A percentile compares a stretch with the other conserved stretches of the same genome.
Conservation (phyloP, 768 basidiomycete species). For the Udeniomyces megalosporus region DNA sequence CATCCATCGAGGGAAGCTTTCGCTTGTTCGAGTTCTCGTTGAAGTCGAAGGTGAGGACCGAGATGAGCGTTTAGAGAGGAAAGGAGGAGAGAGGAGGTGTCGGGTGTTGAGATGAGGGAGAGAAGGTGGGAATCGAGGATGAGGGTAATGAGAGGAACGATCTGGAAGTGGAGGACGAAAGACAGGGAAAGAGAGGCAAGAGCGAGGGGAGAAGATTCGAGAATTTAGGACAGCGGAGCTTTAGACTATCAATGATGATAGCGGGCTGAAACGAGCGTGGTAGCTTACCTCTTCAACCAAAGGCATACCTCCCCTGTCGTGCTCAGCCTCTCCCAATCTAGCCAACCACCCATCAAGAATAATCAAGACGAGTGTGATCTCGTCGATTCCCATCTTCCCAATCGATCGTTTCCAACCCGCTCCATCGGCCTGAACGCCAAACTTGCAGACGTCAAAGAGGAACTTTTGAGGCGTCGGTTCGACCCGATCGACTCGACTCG, state of each 20-base stretch:
- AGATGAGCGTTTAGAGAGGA: neutral
- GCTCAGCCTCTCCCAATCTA: neutral
- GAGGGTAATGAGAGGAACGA: constrained; percentile 13
- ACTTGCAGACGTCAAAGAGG: neutral
- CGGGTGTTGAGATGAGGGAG: neutral
- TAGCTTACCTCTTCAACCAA: constrained; percentile 3
- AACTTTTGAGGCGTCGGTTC: neutral
- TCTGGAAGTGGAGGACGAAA: neutral
- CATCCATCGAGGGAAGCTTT: constrained; percentile 1
- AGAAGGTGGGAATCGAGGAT: constrained; percentile 14
- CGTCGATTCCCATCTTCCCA: neutral
- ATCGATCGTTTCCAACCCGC: constrained; percentile 6
- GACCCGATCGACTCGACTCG: too few species aligned
- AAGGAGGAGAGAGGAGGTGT: neutral
- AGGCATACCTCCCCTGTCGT: constrained; percentile 6
- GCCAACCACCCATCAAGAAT: neutral
- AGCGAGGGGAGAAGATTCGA: neutral
- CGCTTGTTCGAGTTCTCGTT: constrained; percentile 3
- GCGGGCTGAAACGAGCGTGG: neutral
- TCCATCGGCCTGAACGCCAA: constrained; percentile 5
- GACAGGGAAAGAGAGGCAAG: neutral
- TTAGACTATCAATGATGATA: neutral
- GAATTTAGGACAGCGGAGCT: neutral
- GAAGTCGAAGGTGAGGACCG: neutral
- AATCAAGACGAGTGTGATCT: neutral